Percentiles rank a stretch among this genome's conserved stretches.
Evolutionary conservation across 139 green algal species (phyloP).

Genomic region (Ostreobium quekettii): DNA sequence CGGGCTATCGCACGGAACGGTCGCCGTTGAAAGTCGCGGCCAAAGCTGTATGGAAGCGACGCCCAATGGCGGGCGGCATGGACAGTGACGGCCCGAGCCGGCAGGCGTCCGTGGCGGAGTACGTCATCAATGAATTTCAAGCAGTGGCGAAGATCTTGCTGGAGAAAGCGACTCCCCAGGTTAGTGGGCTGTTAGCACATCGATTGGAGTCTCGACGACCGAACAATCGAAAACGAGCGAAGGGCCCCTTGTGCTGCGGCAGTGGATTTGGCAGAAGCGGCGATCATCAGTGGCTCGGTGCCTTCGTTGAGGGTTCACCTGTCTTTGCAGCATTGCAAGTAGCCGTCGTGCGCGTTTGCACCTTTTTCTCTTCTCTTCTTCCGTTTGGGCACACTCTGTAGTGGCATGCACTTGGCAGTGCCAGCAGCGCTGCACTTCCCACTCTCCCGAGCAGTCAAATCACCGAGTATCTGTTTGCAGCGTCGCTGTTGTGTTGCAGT

Average conservation of each 20-base stretch:
- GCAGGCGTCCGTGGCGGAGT: slow-evolving; percentile 8
- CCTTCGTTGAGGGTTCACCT: neutral
- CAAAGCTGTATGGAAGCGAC: too few relatives aligned
- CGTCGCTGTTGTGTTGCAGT: neutral
- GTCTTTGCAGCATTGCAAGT: neutral
- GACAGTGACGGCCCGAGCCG: too few relatives aligned
- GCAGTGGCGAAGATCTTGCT: slow-evolving; percentile 11
- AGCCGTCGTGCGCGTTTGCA: neutral
- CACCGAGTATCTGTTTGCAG: neutral
- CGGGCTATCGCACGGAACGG: too few relatives aligned
- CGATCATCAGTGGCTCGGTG: neutral
- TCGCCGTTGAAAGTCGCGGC: too few relatives aligned
- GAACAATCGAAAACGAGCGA: neutral
- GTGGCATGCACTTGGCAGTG: neutral
- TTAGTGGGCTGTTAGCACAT: too few relatives aligned
- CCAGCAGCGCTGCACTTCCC: neutral
- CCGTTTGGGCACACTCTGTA: too few relatives aligned
- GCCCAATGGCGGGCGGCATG: too few relatives aligned
- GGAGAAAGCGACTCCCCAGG: neutral
- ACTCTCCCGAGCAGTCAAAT: neutral
- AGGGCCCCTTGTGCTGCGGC: neutral
- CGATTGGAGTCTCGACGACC: too few relatives aligned
- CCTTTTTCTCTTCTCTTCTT: too few relatives aligned
- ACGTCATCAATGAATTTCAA: slow-evolving; percentile 15
- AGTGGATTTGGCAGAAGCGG: neutral